Evolutionary conservation across 1,284 basidiomycete species (phyloP).

Genomic region (Pisolithus thermaeus): DNA sequence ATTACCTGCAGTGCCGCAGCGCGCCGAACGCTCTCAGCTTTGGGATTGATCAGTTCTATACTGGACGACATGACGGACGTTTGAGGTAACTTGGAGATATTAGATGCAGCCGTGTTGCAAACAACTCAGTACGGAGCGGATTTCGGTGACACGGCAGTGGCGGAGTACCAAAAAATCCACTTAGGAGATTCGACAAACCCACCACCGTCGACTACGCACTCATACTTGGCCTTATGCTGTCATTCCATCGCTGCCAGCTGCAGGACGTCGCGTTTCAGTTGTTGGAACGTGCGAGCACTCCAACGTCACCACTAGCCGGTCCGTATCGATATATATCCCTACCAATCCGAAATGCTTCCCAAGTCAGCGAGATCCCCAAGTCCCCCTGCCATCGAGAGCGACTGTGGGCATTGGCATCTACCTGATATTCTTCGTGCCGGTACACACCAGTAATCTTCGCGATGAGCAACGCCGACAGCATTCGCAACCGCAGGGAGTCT

Average conservation of each 20-base stretch:
- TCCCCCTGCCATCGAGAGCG: slow-evolving; percentile 10
- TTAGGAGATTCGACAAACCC: slow-evolving; percentile 21
- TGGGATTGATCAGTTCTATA: slow-evolving; percentile 92
- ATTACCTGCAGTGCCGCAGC: slow-evolving; percentile 90
- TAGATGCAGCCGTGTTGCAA: neutral
- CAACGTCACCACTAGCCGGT: slow-evolving; percentile 9
- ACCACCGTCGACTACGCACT: slow-evolving; percentile 18
- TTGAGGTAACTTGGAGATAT: slow-evolving; percentile 10
- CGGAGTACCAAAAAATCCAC: slow-evolving; percentile 24
- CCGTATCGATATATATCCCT: slow-evolving; percentile 24
- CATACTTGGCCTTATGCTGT: slow-evolving; percentile 9
- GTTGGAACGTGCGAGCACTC: slow-evolving; percentile 19
- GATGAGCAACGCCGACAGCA: slow-evolving; percentile 10
- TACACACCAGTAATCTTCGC: neutral
- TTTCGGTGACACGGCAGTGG: slow-evolving; percentile 8
- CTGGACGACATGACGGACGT: slow-evolving; percentile 61
- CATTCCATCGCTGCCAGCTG: slow-evolving; percentile 30
- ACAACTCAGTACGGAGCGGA: neutral
- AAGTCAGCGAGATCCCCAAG: slow-evolving; percentile 13
- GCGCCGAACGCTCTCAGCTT: slow-evolving; percentile 91
- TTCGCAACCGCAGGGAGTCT: slow-evolving; percentile 15
- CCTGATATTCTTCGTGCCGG: slow-evolving; percentile 9
- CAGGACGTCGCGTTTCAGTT: slow-evolving; percentile 30
- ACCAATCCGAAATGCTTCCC: slow-evolving; percentile 8
- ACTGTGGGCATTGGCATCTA: slow-evolving; percentile 1